Conservation (phyloP, 768 basidiomycete genomes). For the Suillus brevipes region DNA sequence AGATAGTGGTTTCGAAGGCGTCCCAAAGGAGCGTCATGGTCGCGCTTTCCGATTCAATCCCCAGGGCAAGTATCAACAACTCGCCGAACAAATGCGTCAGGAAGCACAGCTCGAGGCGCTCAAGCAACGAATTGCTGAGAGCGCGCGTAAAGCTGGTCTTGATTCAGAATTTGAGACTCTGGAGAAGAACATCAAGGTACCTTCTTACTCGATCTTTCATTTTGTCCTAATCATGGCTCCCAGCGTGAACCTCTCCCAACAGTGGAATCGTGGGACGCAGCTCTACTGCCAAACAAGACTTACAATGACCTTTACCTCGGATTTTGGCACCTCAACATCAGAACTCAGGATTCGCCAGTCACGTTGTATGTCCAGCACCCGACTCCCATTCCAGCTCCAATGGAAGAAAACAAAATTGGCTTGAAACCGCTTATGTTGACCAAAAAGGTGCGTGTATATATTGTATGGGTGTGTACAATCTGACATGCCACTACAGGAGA, state of each 20-base stretch:
- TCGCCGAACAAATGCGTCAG: slow-evolving; percentile 70
- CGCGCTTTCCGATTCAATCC: slow-evolving; percentile 83
- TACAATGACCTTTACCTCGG: slow-evolving; percentile 75
- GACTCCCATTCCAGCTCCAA: slow-evolving; percentile 90
- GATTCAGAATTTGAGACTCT: slow-evolving; percentile 91
- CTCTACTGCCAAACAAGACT: slow-evolving; percentile 74
- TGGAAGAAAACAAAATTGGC: slow-evolving; percentile 77
- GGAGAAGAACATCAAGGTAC: slow-evolving; percentile 85
- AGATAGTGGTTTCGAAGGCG: slow-evolving; percentile 70
- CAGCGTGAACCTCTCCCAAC: slow-evolving; percentile 86
- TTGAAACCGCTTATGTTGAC: slow-evolving; percentile 90
- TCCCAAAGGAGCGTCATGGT: slow-evolving; percentile 68
- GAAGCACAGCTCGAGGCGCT: slow-evolving; percentile 85
- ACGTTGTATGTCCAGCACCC: slow-evolving; percentile 95
- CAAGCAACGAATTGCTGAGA: slow-evolving; percentile 91
- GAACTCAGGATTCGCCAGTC: slow-evolving; percentile 67
- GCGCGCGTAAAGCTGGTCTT: slow-evolving; percentile 89
- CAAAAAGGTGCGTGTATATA: slow-evolving; percentile 55
- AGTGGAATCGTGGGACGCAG: slow-evolving; percentile 97
- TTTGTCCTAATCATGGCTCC: slow-evolving; percentile 2
- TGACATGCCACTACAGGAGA: slow-evolving; percentile 51
- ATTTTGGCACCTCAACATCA: slow-evolving; percentile 60
- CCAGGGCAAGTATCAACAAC: slow-evolving; percentile 87
- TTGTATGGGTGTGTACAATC: slow-evolving; percentile 18
- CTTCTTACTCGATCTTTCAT: slow-evolving; percentile 17